phyloP scores from a whole-genome alignment of 2,329 filamentous ascomycete genomes.

The Claviceps sp. region DNA sequence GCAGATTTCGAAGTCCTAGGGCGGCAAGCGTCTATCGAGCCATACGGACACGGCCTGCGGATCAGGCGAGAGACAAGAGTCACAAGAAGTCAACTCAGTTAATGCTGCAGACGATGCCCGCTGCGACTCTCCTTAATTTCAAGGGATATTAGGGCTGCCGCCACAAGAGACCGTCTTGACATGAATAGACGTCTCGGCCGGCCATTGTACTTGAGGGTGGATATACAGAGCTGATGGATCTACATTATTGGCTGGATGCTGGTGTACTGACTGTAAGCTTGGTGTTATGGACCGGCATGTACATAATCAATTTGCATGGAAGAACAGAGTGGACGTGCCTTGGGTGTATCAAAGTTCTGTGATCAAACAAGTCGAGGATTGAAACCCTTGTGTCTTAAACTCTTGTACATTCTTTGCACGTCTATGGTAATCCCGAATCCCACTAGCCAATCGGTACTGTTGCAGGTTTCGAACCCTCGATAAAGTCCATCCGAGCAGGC shows the following conservation, averaged over 20 bases:
- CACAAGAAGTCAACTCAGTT: background rate
- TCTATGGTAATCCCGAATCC: too few relatives aligned
- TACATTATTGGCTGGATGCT: background rate
- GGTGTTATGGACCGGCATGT: background rate
- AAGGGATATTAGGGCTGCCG: too few relatives aligned
- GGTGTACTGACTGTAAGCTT: background rate
- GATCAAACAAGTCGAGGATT: too few relatives aligned
- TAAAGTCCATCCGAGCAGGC: too few relatives aligned
- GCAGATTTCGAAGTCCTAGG: conserved; percentile 11
- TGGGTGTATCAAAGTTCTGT: background rate
- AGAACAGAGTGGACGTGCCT: background rate
- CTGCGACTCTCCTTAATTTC: background rate
- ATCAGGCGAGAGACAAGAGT: background rate
- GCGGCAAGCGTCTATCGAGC: conserved; percentile 1
- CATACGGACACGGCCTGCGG: background rate
- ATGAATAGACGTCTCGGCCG: background rate
- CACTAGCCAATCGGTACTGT: too few relatives aligned
- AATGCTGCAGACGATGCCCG: background rate
- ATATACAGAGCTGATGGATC: background rate
- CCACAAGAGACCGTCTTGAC: background rate
- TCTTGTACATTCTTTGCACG: too few relatives aligned
- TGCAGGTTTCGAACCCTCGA: too few relatives aligned
- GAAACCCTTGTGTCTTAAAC: too few relatives aligned
- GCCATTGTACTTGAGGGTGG: background rate
- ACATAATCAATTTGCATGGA: background rate